Evolutionary conservation across 768 basidiomycete genomes (phyloP).

Genomic region (Lactarius indigo): DNA sequence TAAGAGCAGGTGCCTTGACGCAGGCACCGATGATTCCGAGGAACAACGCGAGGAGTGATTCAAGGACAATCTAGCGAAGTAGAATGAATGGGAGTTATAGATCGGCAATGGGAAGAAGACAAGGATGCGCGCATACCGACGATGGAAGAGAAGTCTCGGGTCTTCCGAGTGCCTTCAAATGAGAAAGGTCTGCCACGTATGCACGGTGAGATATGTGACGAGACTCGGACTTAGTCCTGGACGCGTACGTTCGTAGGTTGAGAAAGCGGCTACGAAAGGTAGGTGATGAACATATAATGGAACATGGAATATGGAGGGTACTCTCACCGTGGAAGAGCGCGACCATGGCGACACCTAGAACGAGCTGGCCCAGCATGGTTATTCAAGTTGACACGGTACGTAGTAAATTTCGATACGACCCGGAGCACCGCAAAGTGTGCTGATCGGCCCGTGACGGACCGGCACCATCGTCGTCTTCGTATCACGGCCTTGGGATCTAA

Average conservation of each 20-base stretch:
- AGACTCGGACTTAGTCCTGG: neutral
- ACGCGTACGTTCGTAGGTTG: constrained; percentile 72
- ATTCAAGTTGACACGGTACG: neutral
- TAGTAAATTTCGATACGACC: neutral
- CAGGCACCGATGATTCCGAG: constrained; percentile 71
- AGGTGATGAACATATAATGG: neutral
- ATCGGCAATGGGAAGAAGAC: neutral
- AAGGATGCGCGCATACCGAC: constrained; percentile 44
- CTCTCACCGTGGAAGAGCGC: constrained; percentile 23
- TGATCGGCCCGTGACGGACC: constrained; percentile 6
- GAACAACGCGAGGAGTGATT: constrained; percentile 60
- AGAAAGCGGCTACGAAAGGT: constrained; percentile 59
- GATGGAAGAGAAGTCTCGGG: constrained; percentile 64
- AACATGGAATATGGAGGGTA: neutral
- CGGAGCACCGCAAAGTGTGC: too few species aligned
- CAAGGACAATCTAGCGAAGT: constrained; percentile 56
- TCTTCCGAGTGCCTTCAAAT: constrained; percentile 68
- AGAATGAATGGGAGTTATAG: neutral
- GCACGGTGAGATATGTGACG: neutral
- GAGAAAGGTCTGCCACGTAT: constrained; percentile 57
- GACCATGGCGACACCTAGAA: constrained; percentile 16
- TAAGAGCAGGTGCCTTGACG: constrained; percentile 62
- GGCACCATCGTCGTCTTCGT: neutral
- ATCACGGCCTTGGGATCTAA: too few species aligned
- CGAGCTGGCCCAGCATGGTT: constrained; percentile 14